Evolutionary conservation across 208 protist genomes (phyloP), one percentile per base, ranked within the genome.

Genomic region (Crithidia brevicula): DNA sequence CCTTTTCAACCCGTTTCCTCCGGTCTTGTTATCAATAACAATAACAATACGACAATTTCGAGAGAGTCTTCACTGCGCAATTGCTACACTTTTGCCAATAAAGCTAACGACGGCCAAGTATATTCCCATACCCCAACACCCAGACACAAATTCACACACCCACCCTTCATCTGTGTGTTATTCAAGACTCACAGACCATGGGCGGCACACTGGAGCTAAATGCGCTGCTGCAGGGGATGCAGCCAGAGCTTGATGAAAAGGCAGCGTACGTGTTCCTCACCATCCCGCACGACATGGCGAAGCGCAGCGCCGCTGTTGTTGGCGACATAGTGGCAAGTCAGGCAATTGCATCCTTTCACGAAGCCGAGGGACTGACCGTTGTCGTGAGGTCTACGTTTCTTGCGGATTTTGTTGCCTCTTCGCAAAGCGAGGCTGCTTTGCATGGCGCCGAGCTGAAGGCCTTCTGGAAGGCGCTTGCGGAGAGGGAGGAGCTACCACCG

Each of bases 291-390:
- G 38, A 60, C 1, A 9, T 82, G n/a, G 52, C 40, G 8, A 31
- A 62, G 36, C 18, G 59, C 15, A 74, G 63, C 34, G 28, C 42
- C 5, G 20, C 42, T n/a, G 47, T 49, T 31, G n/a, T 64, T 31
- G 52, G 49, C 16, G 49, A 49, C 0, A 63, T 77, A 8, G 46
- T 60, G 30, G 25, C 34, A 31, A 43, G 47, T 15, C 38, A 77
- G 6, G 62, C 74, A 3, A 72, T 79, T 16, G 63, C 67, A 10
- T 53, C 40, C 1, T 83, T 79, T 45, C 50, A 38, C 3, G 67
- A 79, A 46, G 30, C 67, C 8, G 74, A 85, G 40, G 74, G 74
- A 2, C 58, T 75, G 30, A 85, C 63, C 4, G 20, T 85, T 30
- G 73, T 81, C 36, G 30, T 85, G 13, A n/a, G 42, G n/a, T 62